A percentile compares a stretch with the other conserved stretches of the same genome.
Evolutionary conservation across 495 filamentous ascomycete genomes (phyloP).

Genomic region (Achaetomiella virescens): DNA sequence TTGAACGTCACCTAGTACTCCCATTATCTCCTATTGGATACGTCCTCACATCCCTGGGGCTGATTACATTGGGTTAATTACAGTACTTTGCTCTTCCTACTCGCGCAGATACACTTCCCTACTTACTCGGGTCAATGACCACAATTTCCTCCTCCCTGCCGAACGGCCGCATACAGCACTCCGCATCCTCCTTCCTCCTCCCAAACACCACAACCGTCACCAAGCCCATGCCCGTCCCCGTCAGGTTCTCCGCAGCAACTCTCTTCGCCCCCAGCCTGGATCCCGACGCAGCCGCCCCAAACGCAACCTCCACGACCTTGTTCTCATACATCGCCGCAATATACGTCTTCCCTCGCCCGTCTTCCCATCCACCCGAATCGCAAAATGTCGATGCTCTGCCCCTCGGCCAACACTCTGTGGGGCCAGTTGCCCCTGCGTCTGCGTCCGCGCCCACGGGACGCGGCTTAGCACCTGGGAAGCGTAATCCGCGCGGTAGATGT

Average conservation of each 20-base stretch:
- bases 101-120: not conserved
- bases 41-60: too few species aligned
- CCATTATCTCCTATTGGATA: too few species aligned
- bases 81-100: not conserved
- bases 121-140: not conserved
- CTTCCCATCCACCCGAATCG: not conserved
- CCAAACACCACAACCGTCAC: not conserved
- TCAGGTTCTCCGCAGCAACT: not conserved
- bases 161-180: conserved; percentile 2
- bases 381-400: not conserved
- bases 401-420: conserved; percentile 8
- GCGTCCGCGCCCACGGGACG: conserved; percentile 4
- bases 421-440: conserved; percentile 5
- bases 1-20: too few species aligned
- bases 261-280: not conserved
- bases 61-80: too few species aligned
- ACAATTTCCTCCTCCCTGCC: conserved; percentile 5
- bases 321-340: not conserved
- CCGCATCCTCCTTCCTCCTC: not conserved
- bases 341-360: not conserved
- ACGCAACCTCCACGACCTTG: not conserved
- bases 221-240: not conserved
- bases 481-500: conserved; percentile 37
- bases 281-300: not conserved
- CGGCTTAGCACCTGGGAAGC: conserved; percentile 3